Evolutionary conservation across 2,329 filamentous ascomycete species (phyloP).

Genomic region (Ampelomyces quisqualis): DNA sequence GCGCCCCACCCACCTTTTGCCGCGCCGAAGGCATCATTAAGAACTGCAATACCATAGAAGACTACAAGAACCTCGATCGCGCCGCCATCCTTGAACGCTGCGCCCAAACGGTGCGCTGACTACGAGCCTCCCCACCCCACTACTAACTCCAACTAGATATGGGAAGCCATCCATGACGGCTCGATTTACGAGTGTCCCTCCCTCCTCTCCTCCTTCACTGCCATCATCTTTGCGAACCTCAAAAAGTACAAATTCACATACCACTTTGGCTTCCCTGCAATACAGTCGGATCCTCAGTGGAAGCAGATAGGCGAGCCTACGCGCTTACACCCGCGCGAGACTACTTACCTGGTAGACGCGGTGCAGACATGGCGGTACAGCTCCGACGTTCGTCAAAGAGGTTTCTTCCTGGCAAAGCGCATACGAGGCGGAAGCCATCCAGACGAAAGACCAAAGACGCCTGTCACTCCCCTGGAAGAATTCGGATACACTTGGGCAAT

Average conservation of each 20-base stretch:
- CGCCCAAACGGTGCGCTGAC: slow-evolving; percentile 66
- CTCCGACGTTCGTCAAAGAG: slow-evolving; percentile 80
- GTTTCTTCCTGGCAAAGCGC: slow-evolving; percentile 93
- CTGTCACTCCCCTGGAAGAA: slow-evolving; percentile 55
- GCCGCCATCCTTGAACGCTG: slow-evolving; percentile 73
- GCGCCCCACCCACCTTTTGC: slow-evolving; percentile 54
- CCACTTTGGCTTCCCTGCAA: slow-evolving; percentile 93
- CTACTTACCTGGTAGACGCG: slow-evolving; percentile 73
- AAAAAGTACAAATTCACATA: slow-evolving; percentile 99
- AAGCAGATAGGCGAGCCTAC: slow-evolving; percentile 47
- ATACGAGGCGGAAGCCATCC: slow-evolving; percentile 45
- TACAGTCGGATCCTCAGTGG: slow-evolving; percentile 88
- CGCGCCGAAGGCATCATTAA: slow-evolving; percentile 91
- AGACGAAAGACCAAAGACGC: slow-evolving; percentile 47
- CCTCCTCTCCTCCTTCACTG: slow-evolving; percentile 81
- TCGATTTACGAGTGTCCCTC: slow-evolving; percentile 95
- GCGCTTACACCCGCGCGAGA: slow-evolving; percentile 66
- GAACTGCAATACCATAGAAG: slow-evolving; percentile 94
- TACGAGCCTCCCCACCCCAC: not conserved
- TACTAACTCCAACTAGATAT: slow-evolving; percentile 63
- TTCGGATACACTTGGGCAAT: slow-evolving; percentile 76
- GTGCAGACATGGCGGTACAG: slow-evolving; percentile 86
- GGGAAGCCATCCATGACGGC: slow-evolving; percentile 95
- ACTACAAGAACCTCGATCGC: slow-evolving; percentile 85
- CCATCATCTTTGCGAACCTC: slow-evolving; percentile 90